Base-by-base conservation (phyloP, 345 rosid species). In the Gossypium bickii region DNA sequence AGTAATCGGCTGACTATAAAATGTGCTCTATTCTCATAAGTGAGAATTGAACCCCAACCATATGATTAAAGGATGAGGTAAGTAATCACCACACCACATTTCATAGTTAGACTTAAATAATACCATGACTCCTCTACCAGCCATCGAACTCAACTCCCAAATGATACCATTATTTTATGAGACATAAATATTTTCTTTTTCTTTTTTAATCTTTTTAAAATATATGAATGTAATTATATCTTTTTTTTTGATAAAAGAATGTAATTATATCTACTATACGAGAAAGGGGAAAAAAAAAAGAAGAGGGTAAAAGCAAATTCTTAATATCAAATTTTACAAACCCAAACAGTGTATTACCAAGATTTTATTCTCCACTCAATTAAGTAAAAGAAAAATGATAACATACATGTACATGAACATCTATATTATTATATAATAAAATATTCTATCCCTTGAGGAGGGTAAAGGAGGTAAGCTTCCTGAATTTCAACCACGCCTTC, bases 391-490 rank as follows among this genome's bases (percentile, higher is more conserved):
- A 9, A 7, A 5, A 24, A 34, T 51, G 12, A 27, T 63, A 16
- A 41, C 56, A 49, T 49, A 25, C 12, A 44, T 44, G 12, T 49
- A 25, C 12, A 44, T 44, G 12, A 24, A 15, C 8, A 10, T 34
- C 41, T 34, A 9, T 2, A n/a, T 53, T n/a, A 2, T 34, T 20
- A 3, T 34, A 34, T 34, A 34, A 5, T 34, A 2, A 53, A 53
- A 4, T 34, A 17, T 34, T 61, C 48, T n/a, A 79, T 12, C 3
- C 59, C 15, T 65, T 2, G 1, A 74, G 2, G 12, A 67, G 74
- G 74, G 69, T 71, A 65, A 84, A 86, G 7, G 83, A 84, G 4
- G 77, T 75, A 20, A 84, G 82, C 0, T 7, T 45, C 86, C 4
- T 81, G 64, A 0, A 69, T 24, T 76, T 63, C 56, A 8, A 17